Evolutionary conservation across 2,329 filamentous ascomycete genomes (phyloP).

Genomic region (Xylariaceae sp.): DNA sequence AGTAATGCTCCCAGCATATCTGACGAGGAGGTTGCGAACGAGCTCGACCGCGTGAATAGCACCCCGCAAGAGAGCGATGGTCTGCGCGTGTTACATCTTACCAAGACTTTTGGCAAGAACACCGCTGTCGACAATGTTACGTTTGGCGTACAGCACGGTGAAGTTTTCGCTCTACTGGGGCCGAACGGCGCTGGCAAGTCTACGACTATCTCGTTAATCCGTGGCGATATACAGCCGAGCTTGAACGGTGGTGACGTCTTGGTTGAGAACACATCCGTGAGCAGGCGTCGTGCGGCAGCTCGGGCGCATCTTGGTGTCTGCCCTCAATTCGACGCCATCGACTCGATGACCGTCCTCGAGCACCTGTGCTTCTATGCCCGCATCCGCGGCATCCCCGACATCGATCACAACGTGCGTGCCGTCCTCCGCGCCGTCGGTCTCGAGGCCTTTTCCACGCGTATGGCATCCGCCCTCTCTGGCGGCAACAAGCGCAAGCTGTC

Average conservation of each 20-base stretch:
- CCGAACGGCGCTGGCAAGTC: constrained; percentile 91
- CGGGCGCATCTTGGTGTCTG: constrained; percentile 83
- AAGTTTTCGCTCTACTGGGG: constrained; percentile 85
- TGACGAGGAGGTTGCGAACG: constrained; percentile 60
- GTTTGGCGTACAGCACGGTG: constrained; percentile 73
- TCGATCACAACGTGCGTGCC: constrained; percentile 72
- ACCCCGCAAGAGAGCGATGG: constrained; percentile 51
- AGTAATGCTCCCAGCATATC: constrained; percentile 28
- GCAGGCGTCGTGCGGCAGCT: constrained; percentile 66
- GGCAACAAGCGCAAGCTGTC: constrained; percentile 93
- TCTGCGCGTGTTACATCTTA: constrained; percentile 74
- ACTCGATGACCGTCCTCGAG: constrained; percentile 84
- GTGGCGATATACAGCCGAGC: constrained; percentile 78
- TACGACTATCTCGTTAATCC: constrained; percentile 82
- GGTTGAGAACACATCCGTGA: constrained; percentile 73
- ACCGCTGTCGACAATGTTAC: constrained; percentile 84
- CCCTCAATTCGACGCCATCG: constrained; percentile 83
- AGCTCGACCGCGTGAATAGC: constrained; percentile 58
- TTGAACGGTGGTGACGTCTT: constrained; percentile 71
- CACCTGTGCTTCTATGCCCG: constrained; percentile 86
- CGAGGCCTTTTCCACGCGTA: constrained; percentile 62
- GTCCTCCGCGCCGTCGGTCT: constrained; percentile 81
- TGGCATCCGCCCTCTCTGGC: constrained; percentile 76
- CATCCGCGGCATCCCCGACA: constrained; percentile 70
- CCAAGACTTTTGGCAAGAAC: constrained; percentile 72